Base-by-base conservation (phyloP, 108 stramenopile genomes). In the Skeletonema marinoi region DNA sequence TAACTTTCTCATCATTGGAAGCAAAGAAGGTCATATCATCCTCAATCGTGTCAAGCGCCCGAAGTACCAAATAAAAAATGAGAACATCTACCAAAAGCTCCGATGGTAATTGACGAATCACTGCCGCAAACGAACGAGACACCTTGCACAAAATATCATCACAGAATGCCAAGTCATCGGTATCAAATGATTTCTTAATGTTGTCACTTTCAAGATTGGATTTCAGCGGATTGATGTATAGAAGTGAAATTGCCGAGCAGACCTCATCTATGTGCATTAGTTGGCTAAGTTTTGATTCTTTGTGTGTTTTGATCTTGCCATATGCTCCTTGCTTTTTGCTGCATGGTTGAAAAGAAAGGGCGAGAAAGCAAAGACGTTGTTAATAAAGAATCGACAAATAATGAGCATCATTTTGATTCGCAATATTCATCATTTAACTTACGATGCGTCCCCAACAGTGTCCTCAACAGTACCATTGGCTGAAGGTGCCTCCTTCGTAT, bases 271-370 rank as follows among this genome's bases (percentile, higher is more conserved):
- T 4, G 59, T 93, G 96, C 46, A 81, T 39, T 21, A 99, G 75
- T 85, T 99, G 98, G 13, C 68, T 72, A 21, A 98, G 59, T 71
- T 86, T 89, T 13, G 93, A 89, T 71, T 96, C 93, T 79, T 94
- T 93, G 87, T 95, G 93, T 17, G 87, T 96, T 74, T 91, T 90
- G 60, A 99, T 80, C 73, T 97, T 98, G 30, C 99, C 99, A 75
- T 99, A 99, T 25, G 97, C 98, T 29, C 99, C 99, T 87, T 99
- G 99, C 77, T 99, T 99, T 78, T 93, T 92, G 71, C 90, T 96
- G 70, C 11, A 29, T 58, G 38, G 74, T 4, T 64, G 46, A 25
- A 60, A 50, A 58, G 33, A 42, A 35, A 33, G 25, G 32, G 62
- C 39, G 14, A 31, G 32, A 21, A 4, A 0, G 14, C 16, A 39